phyloP scores from a whole-genome alignment of 1,139 yeast genomes.

The Protomyces lactucae-debilis region DNA sequence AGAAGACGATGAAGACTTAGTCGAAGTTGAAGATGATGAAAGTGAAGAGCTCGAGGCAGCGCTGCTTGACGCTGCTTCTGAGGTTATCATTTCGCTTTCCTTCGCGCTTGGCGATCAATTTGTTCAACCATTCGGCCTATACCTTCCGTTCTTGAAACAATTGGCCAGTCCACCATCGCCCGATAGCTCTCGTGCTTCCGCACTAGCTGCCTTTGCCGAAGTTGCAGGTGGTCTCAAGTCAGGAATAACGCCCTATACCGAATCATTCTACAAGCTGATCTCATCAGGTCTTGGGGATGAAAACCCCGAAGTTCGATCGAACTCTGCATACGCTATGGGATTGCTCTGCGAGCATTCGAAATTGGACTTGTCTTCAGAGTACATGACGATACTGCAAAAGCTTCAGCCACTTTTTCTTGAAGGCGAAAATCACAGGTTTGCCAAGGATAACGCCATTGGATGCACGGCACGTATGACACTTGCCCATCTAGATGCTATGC shows the following conservation, averaged over 20 bases:
- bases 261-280: constrained; percentile 64
- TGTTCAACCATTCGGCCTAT: constrained; percentile 54
- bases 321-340: constrained; percentile 96
- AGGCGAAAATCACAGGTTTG: constrained; percentile 58
- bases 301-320: constrained; percentile 85
- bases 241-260: constrained; percentile 58
- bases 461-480: constrained; percentile 91
- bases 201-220: constrained; percentile 89
- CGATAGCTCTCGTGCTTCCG: constrained; percentile 70
- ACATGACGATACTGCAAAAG: constrained; percentile 56
- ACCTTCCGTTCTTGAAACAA: constrained; percentile 61
- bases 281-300: constrained; percentile 67
- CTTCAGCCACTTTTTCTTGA: constrained; percentile 66
- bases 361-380: constrained; percentile 29
- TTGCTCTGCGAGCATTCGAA: constrained; percentile 59
- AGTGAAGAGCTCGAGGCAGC: constrained; percentile 84
- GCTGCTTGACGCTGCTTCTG: constrained; percentile 77
- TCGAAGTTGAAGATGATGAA: constrained; percentile 42
- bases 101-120: constrained; percentile 72
- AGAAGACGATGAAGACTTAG: constrained; percentile 46
- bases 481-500: constrained; percentile 67
- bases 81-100: constrained; percentile 73
- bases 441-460: constrained; percentile 45
- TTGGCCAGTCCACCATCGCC: constrained; percentile 58
- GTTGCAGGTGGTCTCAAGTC: constrained; percentile 69